Base-by-base conservation (phyloP, 164 flowering plant species). In the Macadamia tetraphylla region DNA sequence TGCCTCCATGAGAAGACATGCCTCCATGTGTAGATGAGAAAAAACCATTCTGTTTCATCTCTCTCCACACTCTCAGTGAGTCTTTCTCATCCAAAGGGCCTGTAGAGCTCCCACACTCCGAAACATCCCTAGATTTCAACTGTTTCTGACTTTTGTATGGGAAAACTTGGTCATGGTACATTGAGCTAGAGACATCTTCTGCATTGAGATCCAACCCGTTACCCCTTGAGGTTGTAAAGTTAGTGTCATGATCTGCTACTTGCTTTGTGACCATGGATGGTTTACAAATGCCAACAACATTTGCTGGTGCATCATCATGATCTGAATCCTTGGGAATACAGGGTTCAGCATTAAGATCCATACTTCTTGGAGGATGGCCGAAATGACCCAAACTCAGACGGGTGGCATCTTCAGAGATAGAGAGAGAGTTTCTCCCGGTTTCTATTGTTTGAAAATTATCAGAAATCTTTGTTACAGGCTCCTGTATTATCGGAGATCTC, bases 1-100 rank as follows among this genome's bases (percentile, higher is more conserved):
- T 81, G 52, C 85, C 82, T 67, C 88, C 87, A 76, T 84, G 82
- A 52, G 85, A 65, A 69, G 87, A 71, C 58, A 80, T 81, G 52
- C 85, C 82, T 67, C 88, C 87, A 76, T 84, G 82, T 57, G 85
- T 64, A 69, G 87, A 71, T 58, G 96, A 87, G 56, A 89, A 79
- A 66, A 85, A 88, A 42, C 94, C 94, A 70, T 92, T 95, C 76
- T 86, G 83, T 78, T 92, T 95, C 97, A 92, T 84, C 70, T 82
- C 88, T 70, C 84, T 81, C 99, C 98, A 92, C 30, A 78, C 56
- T 67, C 58, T 77, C 73, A 87, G 30, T 6, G 92, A 69, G 64
- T 85, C 90, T 60, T 80, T 87, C 66, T 79, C 83, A 65, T 86
- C 88, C 77, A 80, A 44, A 1, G 88, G 82, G 5, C 81, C 88